Base-by-base conservation (phyloP, 2,329 filamentous ascomycete species). In the Graphium sp. region DNA sequence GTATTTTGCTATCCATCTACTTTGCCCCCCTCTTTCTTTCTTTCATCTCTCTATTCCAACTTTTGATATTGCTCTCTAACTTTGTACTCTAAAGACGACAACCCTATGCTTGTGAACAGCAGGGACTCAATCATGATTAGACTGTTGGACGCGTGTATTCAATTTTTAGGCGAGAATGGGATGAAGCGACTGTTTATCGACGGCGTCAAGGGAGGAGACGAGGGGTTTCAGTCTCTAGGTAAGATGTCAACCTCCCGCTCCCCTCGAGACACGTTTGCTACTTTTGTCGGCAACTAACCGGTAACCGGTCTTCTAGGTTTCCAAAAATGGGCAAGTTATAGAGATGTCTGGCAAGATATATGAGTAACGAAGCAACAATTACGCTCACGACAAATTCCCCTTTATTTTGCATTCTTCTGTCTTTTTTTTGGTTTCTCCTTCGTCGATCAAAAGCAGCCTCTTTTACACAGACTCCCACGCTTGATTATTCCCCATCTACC, bases 181-280 rank as follows among this genome's bases (percentile, higher is more conserved):
- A 67, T 66, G 62, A 53, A 46, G 24, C 56, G 49, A 18, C 53
- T 72, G 42, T 68, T 69, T 36, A 46, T 71, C 6, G 68, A 74
- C 37, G 64, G 56, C 11, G 49, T 67, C n/a, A 58, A 50, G 32
- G 56, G 58, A 20, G 61, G 58, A 13, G 50, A 62, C 13, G 58
- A 62, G 25, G 55, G 55, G 11, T 59, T 71, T 32, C 53, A 56
- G 32, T 53, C 57, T 11, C 52, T 68, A 35, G 66, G 67, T 70
- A 47, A 50, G 58, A 26, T 15, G 3, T 19, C 13, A 18, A 13
- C 22, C n/a, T 13, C 10, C 11, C 3, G 14, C 14, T 25, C 11
- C 13, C 6, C 12, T 14, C 4, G 2, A 16, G 10, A 17, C n/a
- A 11, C n/a, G 11, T 17, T 8, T 18, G 14, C 5, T 19, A 11